phyloP scores from a whole-genome alignment of 306 rosid genomes.

The Albizia julibrissin region DNA sequence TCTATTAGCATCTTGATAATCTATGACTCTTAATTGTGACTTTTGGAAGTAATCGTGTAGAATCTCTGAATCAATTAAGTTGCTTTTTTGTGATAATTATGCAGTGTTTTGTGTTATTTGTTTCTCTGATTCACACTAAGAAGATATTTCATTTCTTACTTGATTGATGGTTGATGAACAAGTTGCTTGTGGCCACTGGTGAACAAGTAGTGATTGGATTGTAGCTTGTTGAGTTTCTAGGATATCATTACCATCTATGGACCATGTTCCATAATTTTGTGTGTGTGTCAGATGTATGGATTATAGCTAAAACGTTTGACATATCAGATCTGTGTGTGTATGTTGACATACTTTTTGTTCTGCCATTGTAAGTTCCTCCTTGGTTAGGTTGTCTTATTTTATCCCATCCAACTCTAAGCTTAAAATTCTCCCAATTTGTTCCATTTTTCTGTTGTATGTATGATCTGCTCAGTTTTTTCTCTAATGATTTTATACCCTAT shows the following conservation, averaged over 20 bases:
- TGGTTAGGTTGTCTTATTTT: slow-evolving; percentile 45
- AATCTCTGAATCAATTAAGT: slow-evolving; percentile 1
- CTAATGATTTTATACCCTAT: neutral
- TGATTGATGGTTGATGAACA: neutral
- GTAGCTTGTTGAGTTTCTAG: neutral
- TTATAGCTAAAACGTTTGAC: too few relatives aligned
- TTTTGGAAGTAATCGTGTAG: neutral
- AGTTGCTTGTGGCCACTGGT: neutral
- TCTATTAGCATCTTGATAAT: neutral
- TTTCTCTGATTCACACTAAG: slow-evolving; percentile 6
- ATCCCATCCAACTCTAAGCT: slow-evolving; percentile 28
- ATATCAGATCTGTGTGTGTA: too few relatives aligned
- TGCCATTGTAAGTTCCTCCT: too few relatives aligned
- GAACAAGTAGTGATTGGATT: neutral
- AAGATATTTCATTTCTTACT: slow-evolving; percentile 10
- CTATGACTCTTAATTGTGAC: neutral
- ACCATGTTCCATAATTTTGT: neutral
- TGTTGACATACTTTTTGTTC: too few relatives aligned
- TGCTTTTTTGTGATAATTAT: neutral
- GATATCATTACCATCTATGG: neutral
- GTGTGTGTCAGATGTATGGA: too few relatives aligned
- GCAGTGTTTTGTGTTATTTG: neutral
- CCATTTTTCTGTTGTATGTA: slow-evolving; percentile 38
- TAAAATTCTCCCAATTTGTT: slow-evolving; percentile 17
- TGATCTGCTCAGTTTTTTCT: slow-evolving; percentile 15